phyloP scores from a whole-genome alignment of 345 rosid genomes.

The Eucalyptus microcorys region DNA sequence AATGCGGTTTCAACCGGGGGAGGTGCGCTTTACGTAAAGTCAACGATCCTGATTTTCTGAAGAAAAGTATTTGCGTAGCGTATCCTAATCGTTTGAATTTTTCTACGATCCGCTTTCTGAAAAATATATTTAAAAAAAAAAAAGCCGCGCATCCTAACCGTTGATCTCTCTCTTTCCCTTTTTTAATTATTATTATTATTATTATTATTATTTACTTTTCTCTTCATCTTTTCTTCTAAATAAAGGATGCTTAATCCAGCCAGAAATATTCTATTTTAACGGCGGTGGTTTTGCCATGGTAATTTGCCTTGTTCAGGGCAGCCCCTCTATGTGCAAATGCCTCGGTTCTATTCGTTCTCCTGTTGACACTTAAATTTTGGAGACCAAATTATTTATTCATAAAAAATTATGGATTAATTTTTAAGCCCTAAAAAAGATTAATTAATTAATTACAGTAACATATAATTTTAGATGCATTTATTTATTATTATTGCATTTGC shows the following conservation, averaged over 20 bases:
- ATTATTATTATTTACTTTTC: not conserved
- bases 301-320: not conserved
- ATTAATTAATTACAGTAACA: too few relatives aligned
- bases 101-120: not conserved
- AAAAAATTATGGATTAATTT: too few relatives aligned
- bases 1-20: too few relatives aligned
- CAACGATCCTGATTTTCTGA: not conserved
- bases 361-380: too few relatives aligned
- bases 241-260: not conserved
- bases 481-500: too few relatives aligned
- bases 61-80: not conserved
- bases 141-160: not conserved
- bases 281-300: rapidly evolving
- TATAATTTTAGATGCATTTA: too few relatives aligned
- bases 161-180: not conserved
- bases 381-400: too few relatives aligned
- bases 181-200: not conserved
- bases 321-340: not conserved
- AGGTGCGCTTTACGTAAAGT: rapidly evolving
- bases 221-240: not conserved
- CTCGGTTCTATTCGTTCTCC: too few relatives aligned
- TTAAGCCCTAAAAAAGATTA: too few relatives aligned
- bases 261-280: too few relatives aligned
- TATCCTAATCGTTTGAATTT: not conserved
- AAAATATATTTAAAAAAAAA: not conserved